Base-by-base conservation (phyloP, 1,139 yeast genomes). In the Lodderomyces jiufengensis region DNA sequence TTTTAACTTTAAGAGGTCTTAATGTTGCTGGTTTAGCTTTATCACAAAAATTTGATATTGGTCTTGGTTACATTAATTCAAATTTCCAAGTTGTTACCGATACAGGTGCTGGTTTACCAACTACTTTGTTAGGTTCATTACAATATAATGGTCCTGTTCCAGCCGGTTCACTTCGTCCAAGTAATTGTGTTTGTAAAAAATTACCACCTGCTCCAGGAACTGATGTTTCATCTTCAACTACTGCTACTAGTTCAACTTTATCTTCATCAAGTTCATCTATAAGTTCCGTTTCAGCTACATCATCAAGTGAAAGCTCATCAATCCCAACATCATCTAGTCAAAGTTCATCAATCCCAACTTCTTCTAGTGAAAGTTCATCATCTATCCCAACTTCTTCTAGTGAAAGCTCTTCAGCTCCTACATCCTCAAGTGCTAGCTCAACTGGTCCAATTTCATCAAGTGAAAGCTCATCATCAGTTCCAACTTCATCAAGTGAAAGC, bases 11-110 rank as follows among this genome's bases (percentile, higher is more conserved):
- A 28, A 24, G 29, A 8, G 38, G 41, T 10, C 20, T 18, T 18
- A 18, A 18, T 18, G 20, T 18, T 18, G 20, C 24, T 21, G 32
- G 39, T 11, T 10, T 39, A 8, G 20, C 20, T 18, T 18, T 37
- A n/a, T 24, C 43, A 3, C 52, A 49, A 12, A 34, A 41, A 1
- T 57, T 54, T 34, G 31, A 42, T 11, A 59, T 59, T 35, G 64
- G 64, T 38, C 38, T 44, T 23, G 55, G 54, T 9, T 48, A 49
- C 34, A 46, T 33, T 27, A 41, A 40, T 14, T 32, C 35, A 10
- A 25, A 31, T 6, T 45, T 55, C 25, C 21, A 29, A 9, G 33
- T 41, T 9, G 47, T 46, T 10, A 33, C 45, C 9, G 46, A 44
- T 33, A 49, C 52, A 22, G 53, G 48, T 31, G 27, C 41, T 26